A percentile compares a stretch with the other conserved stretches of the same genome.
phyloP scores from a whole-genome alignment of 192 early-diverging fungal species.

The Umbelopsis isabellina region DNA sequence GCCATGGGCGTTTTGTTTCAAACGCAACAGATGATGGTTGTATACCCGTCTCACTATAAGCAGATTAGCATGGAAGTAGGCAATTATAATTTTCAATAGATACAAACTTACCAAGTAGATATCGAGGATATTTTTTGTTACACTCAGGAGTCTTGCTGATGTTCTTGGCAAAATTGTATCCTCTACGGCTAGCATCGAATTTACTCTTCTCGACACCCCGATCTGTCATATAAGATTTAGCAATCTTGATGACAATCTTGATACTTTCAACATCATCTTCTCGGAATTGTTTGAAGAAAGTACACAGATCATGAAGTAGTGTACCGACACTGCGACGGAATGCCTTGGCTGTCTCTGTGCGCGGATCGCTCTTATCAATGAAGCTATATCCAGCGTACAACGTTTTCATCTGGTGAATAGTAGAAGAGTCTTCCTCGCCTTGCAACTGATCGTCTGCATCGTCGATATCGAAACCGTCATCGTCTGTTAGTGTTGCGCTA shows the following conservation, averaged over 20 bases:
- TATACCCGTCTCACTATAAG: slow-evolving; percentile 52
- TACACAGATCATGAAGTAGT: slow-evolving; percentile 54
- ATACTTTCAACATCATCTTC: slow-evolving; percentile 82
- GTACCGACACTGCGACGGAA: slow-evolving; percentile 60
- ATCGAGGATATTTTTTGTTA: slow-evolving; percentile 59
- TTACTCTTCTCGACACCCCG: slow-evolving; percentile 55
- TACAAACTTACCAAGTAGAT: slow-evolving; percentile 39
- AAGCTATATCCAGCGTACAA: slow-evolving; percentile 74
- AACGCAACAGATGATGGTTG: slow-evolving; percentile 53
- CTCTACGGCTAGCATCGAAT: slow-evolving; percentile 52
- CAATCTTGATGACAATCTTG: slow-evolving; percentile 64
- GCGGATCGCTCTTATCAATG: slow-evolving; percentile 53
- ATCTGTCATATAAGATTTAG: slow-evolving; percentile 52
- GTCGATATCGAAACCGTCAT: slow-evolving; percentile 50
- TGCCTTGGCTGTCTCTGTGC: slow-evolving; percentile 46
- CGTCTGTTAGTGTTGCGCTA: slow-evolving; percentile 53
- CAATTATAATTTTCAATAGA: background rate
- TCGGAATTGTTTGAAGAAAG: slow-evolving; percentile 50
- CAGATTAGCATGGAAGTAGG: background rate
- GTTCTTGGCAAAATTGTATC: slow-evolving; percentile 58
- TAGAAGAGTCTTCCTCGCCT: slow-evolving; percentile 43
- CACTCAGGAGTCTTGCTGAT: slow-evolving; percentile 45
- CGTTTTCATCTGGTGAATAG: slow-evolving; percentile 41
- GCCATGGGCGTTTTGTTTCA: slow-evolving; percentile 59
- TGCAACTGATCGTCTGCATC: slow-evolving; percentile 25